These are phyloP conservation scores for Phylloporus rhodoxanthus DNA, from an alignment of 768 basidiomycete genomes.

Conservation along the genomic window DNA sequence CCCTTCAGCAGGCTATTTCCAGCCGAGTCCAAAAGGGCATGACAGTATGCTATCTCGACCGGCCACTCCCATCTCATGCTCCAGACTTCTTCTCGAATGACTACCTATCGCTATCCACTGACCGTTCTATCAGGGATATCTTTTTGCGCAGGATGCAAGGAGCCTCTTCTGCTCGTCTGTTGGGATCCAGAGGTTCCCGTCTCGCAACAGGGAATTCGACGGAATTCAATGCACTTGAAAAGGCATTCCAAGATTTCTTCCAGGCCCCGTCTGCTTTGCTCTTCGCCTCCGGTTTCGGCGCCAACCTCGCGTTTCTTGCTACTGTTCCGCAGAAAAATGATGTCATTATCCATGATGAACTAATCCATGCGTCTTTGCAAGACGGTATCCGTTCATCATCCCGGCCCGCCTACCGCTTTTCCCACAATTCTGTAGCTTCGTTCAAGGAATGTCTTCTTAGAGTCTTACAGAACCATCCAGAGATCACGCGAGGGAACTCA, in stretches of 20 bases:
- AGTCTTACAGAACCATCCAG: constrained; percentile 20
- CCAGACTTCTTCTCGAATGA: constrained; percentile 45
- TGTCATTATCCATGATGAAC: constrained; percentile 47
- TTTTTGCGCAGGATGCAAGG: constrained; percentile 30
- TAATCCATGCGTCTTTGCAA: constrained; percentile 45
- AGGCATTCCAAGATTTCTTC: constrained; percentile 10
- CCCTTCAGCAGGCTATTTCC: constrained; percentile 14
- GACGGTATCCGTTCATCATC: constrained; percentile 45
- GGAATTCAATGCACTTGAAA: constrained; percentile 12
- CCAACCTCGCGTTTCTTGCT: constrained; percentile 46
- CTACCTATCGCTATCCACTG: constrained; percentile 42
- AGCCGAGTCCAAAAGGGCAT: constrained; percentile 6
- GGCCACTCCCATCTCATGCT: constrained; percentile 15
- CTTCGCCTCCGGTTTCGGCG: constrained; percentile 50
- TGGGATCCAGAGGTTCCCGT: constrained; percentile 49
- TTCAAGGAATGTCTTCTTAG: constrained; percentile 28
- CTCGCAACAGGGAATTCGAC: constrained; percentile 38
- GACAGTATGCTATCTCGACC: constrained; percentile 10
- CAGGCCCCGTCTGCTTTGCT: constrained; percentile 40
- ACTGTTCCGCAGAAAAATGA: constrained; percentile 42
- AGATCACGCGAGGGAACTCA: constrained; percentile 20
- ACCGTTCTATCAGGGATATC: constrained; percentile 25
- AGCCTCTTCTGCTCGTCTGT: constrained; percentile 17
- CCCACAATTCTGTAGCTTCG: constrained; percentile 40
- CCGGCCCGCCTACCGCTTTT: constrained; percentile 30